Percentiles rank a stretch among this genome's conserved stretches.
These are phyloP conservation scores for Colletotrichum sp. DNA, from an alignment of 2,329 filamentous ascomycete species.

Conservation along the genomic window DNA sequence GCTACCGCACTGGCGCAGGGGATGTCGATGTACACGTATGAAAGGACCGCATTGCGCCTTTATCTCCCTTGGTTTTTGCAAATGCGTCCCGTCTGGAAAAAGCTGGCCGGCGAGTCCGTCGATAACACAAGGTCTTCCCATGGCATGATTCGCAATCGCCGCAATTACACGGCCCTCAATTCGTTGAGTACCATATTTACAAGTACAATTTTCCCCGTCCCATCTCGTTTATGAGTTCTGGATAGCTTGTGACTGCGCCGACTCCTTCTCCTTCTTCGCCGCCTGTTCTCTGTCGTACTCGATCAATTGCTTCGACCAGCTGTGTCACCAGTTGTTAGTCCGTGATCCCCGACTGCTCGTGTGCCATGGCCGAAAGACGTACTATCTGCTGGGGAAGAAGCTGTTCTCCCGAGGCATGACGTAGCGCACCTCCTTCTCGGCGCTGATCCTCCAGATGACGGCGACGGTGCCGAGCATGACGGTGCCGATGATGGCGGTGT, in stretches of 20 bases:
- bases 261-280: constrained; percentile 35
- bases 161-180: constrained; percentile 15
- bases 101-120: background rate
- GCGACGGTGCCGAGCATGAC: constrained; percentile 73
- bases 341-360: background rate
- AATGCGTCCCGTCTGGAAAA: fast-evolving
- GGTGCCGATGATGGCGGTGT: constrained; percentile 79
- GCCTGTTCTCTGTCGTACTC: constrained; percentile 49
- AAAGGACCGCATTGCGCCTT: background rate
- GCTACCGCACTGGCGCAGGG: background rate
- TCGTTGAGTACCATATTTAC: constrained; percentile 18
- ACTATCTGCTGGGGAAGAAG: constrained; percentile 88
- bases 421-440: constrained; percentile 74
- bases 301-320: constrained; percentile 52
- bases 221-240: constrained; percentile 19
- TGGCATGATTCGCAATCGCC: constrained; percentile 4
- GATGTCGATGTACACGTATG: background rate
- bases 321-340: constrained; percentile 26
- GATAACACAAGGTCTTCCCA: background rate
- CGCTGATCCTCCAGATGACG: constrained; percentile 74
- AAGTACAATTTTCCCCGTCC: constrained; percentile 13
- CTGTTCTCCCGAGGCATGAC: constrained; percentile 77
- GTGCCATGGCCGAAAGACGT: constrained; percentile 39
- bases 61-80: background rate
- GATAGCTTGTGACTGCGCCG: constrained; percentile 16